Conservation (phyloP, 345 rosid species). For the Trapa bicornis region DNA sequence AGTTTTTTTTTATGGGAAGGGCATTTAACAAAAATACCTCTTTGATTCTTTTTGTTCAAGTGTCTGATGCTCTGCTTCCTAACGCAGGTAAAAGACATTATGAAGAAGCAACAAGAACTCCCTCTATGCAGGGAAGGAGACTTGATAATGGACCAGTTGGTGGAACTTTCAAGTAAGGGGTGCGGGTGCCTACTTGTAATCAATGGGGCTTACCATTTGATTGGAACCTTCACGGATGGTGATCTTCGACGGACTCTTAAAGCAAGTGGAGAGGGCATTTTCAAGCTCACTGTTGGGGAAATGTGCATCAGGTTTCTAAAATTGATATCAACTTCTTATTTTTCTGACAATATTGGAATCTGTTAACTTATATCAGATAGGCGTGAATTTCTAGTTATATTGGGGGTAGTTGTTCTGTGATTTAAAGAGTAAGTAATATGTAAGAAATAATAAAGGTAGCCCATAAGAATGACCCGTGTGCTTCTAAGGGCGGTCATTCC, state of each 20-base stretch:
- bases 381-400: neutral
- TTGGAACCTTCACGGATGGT: constrained; percentile 92
- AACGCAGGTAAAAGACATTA: constrained; percentile 68
- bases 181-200: constrained; percentile 87
- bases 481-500: neutral
- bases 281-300: constrained; percentile 82
- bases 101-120: constrained; percentile 86
- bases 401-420: neutral
- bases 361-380: neutral
- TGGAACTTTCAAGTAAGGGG: constrained; percentile 88
- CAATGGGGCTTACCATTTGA: constrained; percentile 45
- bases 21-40: neutral
- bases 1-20: neutral
- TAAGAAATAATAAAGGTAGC: neutral
- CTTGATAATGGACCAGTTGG: constrained; percentile 83
- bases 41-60: neutral
- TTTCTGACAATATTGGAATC: neutral
- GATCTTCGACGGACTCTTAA: constrained; percentile 90
- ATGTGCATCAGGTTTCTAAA: constrained; percentile 74
- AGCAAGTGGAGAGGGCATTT: constrained; percentile 77
- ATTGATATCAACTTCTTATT: neutral
- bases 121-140: constrained; percentile 86
- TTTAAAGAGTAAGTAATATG: neutral
- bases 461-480: neutral
- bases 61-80: neutral